Evolutionary conservation across 2,329 filamentous ascomycete genomes (phyloP).

Genomic region (Diaporthe humulicola): DNA sequence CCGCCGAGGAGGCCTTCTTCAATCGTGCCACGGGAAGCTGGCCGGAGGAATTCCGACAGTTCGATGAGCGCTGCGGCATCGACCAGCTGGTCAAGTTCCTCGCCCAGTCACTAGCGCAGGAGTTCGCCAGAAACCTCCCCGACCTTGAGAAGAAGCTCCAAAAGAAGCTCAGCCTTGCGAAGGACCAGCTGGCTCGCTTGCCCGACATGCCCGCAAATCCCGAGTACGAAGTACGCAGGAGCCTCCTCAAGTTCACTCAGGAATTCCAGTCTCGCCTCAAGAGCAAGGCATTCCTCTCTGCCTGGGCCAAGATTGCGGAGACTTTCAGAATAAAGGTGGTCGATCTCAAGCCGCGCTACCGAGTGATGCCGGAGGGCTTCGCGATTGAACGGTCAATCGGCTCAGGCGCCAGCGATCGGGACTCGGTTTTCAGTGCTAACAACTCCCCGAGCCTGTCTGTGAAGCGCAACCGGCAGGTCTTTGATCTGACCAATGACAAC

Average conservation of each 20-base stretch:
- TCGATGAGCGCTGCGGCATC: slow-evolving; percentile 65
- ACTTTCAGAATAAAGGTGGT: slow-evolving; percentile 64
- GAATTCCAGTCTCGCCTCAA: slow-evolving; percentile 67
- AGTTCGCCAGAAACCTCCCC: slow-evolving; percentile 61
- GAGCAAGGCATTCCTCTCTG: slow-evolving; percentile 59
- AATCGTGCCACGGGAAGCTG: slow-evolving; percentile 56
- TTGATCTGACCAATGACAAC: slow-evolving; percentile 36
- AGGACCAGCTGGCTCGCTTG: slow-evolving; percentile 66
- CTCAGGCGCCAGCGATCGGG: slow-evolving; percentile 53
- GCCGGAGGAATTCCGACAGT: slow-evolving; percentile 62
- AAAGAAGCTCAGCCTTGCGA: slow-evolving; percentile 63
- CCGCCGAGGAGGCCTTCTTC: slow-evolving; percentile 68
- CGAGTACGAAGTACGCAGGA: slow-evolving; percentile 72
- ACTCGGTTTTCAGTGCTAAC: slow-evolving; percentile 48
- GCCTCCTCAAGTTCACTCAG: slow-evolving; percentile 69
- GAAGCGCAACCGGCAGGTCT: slow-evolving; percentile 31
- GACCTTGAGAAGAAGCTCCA: slow-evolving; percentile 66
- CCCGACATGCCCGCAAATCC: slow-evolving; percentile 79
- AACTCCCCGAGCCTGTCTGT: slow-evolving; percentile 36
- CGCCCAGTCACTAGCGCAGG: slow-evolving; percentile 65
- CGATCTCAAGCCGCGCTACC: slow-evolving; percentile 61
- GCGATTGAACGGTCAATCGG: slow-evolving; percentile 47
- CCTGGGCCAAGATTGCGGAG: slow-evolving; percentile 61
- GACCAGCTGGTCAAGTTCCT: slow-evolving; percentile 66
- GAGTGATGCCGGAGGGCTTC: slow-evolving; percentile 50